Base-by-base conservation (phyloP, 2,329 filamentous ascomycete species). In the Macrophomina phaseolina region DNA sequence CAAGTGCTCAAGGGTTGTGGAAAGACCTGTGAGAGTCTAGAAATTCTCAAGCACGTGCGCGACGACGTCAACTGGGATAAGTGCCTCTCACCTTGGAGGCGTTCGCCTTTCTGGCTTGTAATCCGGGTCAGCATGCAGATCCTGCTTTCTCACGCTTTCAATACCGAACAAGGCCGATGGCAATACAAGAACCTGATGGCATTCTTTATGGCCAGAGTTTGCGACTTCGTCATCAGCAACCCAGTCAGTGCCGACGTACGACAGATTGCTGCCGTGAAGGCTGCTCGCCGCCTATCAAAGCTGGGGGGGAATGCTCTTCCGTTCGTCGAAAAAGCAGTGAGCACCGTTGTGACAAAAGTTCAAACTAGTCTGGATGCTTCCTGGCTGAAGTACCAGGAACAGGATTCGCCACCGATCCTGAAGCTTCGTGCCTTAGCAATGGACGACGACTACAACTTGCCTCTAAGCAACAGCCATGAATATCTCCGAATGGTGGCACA, bases 111-210 rank as follows among this genome's bases (percentile, higher is more conserved):
- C 0, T 88, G 84, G 84, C 74, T 87, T 0, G 75, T 86, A 0
- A 67, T 87, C 4, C 81, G 85, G 1, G 83, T 86, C 0, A 72
- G 77, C 0, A 67, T 86, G 1, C 84, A 87, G 61, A 71, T 71
- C 2, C 14, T 53, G 9, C 51, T 67, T 3, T 32, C 12, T 9
- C 36, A 56, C 40, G 23, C 8, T 4, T 48, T 36, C 36, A 4
- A 18, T 12, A 14, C 1, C 1, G 12, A 49, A 12, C 9, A 16
- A 5, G 34, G 34, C 2, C 11, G 28, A 14, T 8, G 6, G 2
- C 64, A 74, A 0, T 89, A 87, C 75, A 89, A 89, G 67, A 67
- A 71, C 0, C 84, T 84, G 68, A 85, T 87, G 81, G 53, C 82
- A 0, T 83, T 79, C 23, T 75, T 85, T 69, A 77, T 85, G 72